Evolutionary conservation across 2,329 filamentous ascomycete species (phyloP).

Genomic region (Aquanectria penicillioides): DNA sequence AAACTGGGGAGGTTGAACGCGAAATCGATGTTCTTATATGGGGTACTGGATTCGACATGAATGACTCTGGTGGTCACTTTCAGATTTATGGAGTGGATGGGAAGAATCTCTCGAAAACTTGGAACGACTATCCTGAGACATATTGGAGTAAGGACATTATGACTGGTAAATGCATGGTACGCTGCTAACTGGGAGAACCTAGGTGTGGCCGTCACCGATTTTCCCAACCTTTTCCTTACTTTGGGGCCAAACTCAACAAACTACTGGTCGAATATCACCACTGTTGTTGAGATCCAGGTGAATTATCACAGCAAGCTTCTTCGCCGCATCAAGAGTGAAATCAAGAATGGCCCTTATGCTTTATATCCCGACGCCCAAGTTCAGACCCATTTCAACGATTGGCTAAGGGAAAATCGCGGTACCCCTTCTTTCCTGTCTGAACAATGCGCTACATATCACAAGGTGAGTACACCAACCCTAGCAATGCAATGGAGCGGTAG

Average conservation of each 20-base stretch:
- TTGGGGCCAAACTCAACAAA: constrained; percentile 10
- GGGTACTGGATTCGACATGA: constrained; percentile 16
- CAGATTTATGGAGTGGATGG: constrained; percentile 1
- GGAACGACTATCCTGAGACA: constrained; percentile 10
- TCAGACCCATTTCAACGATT: background rate
- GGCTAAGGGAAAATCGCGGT: background rate
- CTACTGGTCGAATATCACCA: constrained; percentile 13
- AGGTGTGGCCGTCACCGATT: constrained; percentile 9
- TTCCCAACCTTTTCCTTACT: constrained; percentile 10
- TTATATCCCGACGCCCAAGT: background rate
- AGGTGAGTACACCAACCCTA: background rate
- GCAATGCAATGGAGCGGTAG: background rate
- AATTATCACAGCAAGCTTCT: constrained; percentile 9
- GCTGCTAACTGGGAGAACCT: background rate
- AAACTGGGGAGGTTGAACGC: background rate
- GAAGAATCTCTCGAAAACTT: constrained; percentile 5
- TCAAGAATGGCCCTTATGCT: background rate
- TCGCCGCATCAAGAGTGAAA: background rate
- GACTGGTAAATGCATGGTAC: background rate
- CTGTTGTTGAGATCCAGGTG: constrained; percentile 8
- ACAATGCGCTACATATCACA: constrained; percentile 8
- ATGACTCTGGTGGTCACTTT: constrained; percentile 9
- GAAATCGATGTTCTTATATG: constrained; percentile 11
- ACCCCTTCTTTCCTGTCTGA: background rate
- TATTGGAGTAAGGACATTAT: constrained; percentile 1